These are phyloP conservation scores for Physcia stellaris DNA, from an alignment of 495 filamentous ascomycete species.

Conservation along the genomic window DNA sequence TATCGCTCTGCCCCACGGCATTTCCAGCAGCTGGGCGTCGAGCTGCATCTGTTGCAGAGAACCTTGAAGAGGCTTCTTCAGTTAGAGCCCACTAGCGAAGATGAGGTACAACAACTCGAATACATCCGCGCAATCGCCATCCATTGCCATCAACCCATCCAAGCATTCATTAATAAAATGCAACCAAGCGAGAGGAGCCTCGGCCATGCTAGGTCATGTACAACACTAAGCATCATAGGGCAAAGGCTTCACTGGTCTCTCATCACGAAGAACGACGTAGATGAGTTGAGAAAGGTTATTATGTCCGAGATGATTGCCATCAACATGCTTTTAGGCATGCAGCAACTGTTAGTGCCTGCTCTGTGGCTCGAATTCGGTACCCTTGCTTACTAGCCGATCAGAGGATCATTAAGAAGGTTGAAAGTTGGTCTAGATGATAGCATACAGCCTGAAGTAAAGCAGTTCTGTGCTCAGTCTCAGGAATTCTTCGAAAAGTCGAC, in stretches of 20 bases:
- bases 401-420: too few relatives aligned
- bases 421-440: too few relatives aligned
- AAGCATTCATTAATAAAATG: constrained; percentile 9
- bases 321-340: constrained; percentile 12
- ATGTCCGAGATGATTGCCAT: constrained; percentile 10
- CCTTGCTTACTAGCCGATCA: too few relatives aligned
- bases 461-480: too few relatives aligned
- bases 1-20: constrained; percentile 11
- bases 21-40: constrained; percentile 10
- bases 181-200: constrained; percentile 6
- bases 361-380: too few relatives aligned
- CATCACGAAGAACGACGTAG: constrained; percentile 11
- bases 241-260: constrained; percentile 12
- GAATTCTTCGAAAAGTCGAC: too few relatives aligned
- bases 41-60: constrained; percentile 7
- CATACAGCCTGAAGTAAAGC: too few relatives aligned
- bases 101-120: too few relatives aligned
- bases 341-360: neutral
- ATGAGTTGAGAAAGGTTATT: constrained; percentile 7
- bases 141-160: too few relatives aligned
- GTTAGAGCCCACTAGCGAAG: constrained; percentile 4
- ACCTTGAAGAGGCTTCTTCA: constrained; percentile 1
- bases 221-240: constrained; percentile 6
- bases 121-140: too few relatives aligned
- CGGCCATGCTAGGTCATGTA: constrained; percentile 5